Conservation (phyloP, 2,329 filamentous ascomycete genomes). For the Epicoccum nigrum region DNA sequence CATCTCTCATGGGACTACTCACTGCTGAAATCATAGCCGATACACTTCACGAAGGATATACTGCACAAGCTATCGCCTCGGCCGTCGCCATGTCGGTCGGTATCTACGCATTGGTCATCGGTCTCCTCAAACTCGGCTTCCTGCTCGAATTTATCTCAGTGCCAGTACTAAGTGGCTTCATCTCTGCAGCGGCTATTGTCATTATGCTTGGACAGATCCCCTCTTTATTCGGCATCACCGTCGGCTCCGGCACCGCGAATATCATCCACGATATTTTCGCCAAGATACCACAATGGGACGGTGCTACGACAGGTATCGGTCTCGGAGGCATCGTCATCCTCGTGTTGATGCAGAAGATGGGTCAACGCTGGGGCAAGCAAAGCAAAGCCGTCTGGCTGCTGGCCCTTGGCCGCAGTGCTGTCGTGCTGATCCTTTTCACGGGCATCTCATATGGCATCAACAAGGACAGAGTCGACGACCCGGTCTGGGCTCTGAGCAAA, state of each 20-base stretch:
- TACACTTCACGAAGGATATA: slow-evolving; percentile 58
- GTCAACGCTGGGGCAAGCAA: slow-evolving; percentile 64
- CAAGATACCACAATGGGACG: slow-evolving; percentile 62
- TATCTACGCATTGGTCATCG: slow-evolving; percentile 64
- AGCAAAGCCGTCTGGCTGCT: slow-evolving; percentile 64
- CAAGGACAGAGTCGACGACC: slow-evolving; percentile 52
- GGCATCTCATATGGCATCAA: slow-evolving; percentile 69
- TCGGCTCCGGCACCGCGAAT: slow-evolving; percentile 59
- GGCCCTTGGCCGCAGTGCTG: slow-evolving; percentile 65
- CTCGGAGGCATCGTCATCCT: slow-evolving; percentile 64
- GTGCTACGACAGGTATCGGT: slow-evolving; percentile 65
- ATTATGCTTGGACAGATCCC: slow-evolving; percentile 70
- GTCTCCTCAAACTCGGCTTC: slow-evolving; percentile 68
- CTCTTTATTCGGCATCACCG: slow-evolving; percentile 62
- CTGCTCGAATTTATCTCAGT: slow-evolving; percentile 70
- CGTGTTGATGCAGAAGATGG: slow-evolving; percentile 62
- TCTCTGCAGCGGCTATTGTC: slow-evolving; percentile 69
- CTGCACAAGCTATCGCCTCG: slow-evolving; percentile 62
- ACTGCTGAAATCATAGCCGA: slow-evolving; percentile 66
- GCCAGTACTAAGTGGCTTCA: slow-evolving; percentile 69
- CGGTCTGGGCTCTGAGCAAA: slow-evolving; percentile 64
- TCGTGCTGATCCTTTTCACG: slow-evolving; percentile 67
- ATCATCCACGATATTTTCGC: slow-evolving; percentile 66
- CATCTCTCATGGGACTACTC: slow-evolving; percentile 67
- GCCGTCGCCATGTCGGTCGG: slow-evolving; percentile 69